Conservation (phyloP, 2,329 filamentous ascomycete species). For the Aspergillus vadensis region DNA sequence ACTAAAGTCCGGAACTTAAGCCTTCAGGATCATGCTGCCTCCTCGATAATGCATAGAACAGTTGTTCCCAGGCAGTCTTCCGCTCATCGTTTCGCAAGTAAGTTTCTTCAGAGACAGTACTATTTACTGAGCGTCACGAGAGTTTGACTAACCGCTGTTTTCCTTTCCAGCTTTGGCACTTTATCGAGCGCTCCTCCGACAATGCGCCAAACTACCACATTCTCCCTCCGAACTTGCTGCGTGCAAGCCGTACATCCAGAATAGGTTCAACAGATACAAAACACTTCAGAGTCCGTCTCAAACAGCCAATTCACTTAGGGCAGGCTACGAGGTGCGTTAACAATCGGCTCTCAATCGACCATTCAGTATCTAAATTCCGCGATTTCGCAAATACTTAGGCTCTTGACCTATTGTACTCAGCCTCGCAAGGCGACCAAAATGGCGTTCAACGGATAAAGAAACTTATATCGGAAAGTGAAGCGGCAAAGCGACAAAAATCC, state of each 20-base stretch:
- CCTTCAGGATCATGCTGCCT: background rate
- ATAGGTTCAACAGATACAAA: constrained; percentile 43
- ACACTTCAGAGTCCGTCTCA: constrained; percentile 42
- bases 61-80: constrained; percentile 39
- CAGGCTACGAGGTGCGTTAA: constrained; percentile 44
- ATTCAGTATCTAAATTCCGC: constrained; percentile 10
- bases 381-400: constrained; percentile 28
- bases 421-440: constrained; percentile 30
- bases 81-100: constrained; percentile 50
- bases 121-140: too few relatives aligned
- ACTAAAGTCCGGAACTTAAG: background rate
- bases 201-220: constrained; percentile 38
- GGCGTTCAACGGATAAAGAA: constrained; percentile 27
- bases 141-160: background rate
- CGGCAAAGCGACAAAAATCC: constrained; percentile 24
- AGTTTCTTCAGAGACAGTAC: constrained; percentile 13
- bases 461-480: constrained; percentile 30
- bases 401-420: constrained; percentile 41
- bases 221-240: constrained; percentile 25
- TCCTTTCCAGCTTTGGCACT: constrained; percentile 43
- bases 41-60: constrained; percentile 39
- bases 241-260: constrained; percentile 34
- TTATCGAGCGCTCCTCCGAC: constrained; percentile 49
- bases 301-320: constrained; percentile 41
- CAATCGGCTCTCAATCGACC: background rate